Base-by-base conservation (phyloP, 352 stramenopile species). In the Globisporangium solare region DNA sequence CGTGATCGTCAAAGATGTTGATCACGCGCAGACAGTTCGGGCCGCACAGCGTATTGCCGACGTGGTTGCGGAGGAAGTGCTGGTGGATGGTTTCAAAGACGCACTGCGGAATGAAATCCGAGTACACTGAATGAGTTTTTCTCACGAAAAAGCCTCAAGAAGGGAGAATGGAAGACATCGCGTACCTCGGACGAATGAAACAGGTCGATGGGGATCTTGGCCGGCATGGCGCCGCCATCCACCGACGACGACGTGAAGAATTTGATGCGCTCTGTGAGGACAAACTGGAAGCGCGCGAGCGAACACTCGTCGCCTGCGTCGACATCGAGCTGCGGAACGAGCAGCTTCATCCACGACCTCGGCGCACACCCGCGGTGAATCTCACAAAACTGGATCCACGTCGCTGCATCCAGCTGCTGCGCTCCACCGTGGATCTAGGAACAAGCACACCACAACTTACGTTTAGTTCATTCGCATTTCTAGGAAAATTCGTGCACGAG, bases 51-150 rank as follows among this genome's bases (percentile, higher is more conserved):
- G 54, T 56, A 32, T 42, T 71, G 1, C 68, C 71, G 8, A 76
- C 65, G 27, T 75, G 47, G 11, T 79, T 84, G 8, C 74, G 77
- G 20, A 79, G 46, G 27, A 86, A 83, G 53, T 88, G 66, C 32
- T 84, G 77, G 27, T 88, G 77, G 49, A 83, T 71, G 6, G 72
- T 58, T 22, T 84, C 74, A 1, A 84, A 54, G 1, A 81, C 59
- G 51, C 56, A 70, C 73, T 87, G n/a, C 15, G 54, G 11, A 20
- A 51, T 14, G n/a, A 24, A 24, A 41, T 22, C 32, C 22, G 27
- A 47, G 50, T 32, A 17, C 22, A 37, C 20, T 27, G 24, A 27
- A 6, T 35, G 46, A 10, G 11, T 21, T 21, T 46, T 20, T 12
- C 15, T 27, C 24, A 27, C 24, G 24, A 27, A 27, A 27, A 27